Base-by-base conservation (phyloP, 345 rosid genomes). In the Salix udensis region DNA sequence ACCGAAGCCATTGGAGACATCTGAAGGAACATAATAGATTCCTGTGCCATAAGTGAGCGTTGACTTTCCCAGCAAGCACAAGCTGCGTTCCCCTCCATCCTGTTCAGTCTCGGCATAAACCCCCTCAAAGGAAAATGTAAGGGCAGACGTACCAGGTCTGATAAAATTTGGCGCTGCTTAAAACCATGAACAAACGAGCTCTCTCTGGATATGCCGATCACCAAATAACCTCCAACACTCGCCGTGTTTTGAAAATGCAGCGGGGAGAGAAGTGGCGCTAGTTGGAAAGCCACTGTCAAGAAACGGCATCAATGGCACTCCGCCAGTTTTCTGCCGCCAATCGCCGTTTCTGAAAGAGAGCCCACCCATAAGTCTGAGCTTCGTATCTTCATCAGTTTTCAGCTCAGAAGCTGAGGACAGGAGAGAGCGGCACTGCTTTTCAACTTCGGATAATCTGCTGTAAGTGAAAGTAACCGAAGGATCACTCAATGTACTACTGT, bases 31-130 rank as follows among this genome's bases (percentile, higher is more conserved):
- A 24, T 24, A 24, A 23, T 48, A 50, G 44, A 67, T 6, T 4
- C 21, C 11, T 15, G 23, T 62, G 21, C 31, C 34, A 14, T 36
- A 31, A 31, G 82, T 34, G 37, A 50, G 14, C 52, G 67, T 44
- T 24, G 76, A 72, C 11, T 23, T 81, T n/a, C 83, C 83, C 37
- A 80, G 53, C 70, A 80, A 55, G 36, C 77, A 80, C 70, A 80
- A 40, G 46, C 64, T 19, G 21, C 66, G 62, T 28, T 78, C 75
- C 66, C 67, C 70, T 40, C 64, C 75, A 28, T 64, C 55, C 19
- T 69, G 50, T 58, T 71, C 69, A 0, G 70, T 34, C 18, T 80
- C 79, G 8, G 64, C 14, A 65, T 80, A 80, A 11, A 58, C 16
- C 68, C 83, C 83, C 52, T 72, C 71, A 46, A 80, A 76, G 40